These are phyloP conservation scores for Sclerotinia minor DNA, from an alignment of 2,329 filamentous ascomycete species.

Conservation along the genomic window DNA sequence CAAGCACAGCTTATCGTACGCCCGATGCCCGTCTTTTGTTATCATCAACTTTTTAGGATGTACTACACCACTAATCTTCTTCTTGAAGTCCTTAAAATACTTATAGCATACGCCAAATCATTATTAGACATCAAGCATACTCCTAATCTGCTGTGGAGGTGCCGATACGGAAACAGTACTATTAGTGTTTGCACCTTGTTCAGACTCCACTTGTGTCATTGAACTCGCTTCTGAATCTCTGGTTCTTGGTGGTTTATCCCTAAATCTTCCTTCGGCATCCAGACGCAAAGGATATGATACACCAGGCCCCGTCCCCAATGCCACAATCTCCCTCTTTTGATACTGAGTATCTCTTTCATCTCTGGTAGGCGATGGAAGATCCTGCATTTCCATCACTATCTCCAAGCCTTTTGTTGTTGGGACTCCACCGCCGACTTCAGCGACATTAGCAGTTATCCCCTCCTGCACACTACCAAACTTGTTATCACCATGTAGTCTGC, in stretches of 20 bases:
- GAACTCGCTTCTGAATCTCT: constrained; percentile 24
- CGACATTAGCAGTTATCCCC: constrained; percentile 40
- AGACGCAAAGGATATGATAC: constrained; percentile 28
- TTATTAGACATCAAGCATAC: constrained; percentile 46
- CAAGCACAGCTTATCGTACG: too few species aligned
- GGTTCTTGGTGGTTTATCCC: constrained; percentile 26
- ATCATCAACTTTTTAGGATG: too few species aligned
- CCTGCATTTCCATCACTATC: constrained; percentile 44
- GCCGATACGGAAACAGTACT: constrained; percentile 36
- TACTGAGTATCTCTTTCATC: constrained; percentile 19
- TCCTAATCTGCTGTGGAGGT: constrained; percentile 42
- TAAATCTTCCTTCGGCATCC: constrained; percentile 24
- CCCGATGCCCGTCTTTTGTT: too few species aligned
- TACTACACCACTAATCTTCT: too few species aligned
- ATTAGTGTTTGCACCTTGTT: constrained; percentile 33
- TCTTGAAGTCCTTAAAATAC: not conserved
- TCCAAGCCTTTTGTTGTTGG: constrained; percentile 39
- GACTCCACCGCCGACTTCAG: constrained; percentile 42
- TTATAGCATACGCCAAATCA: not conserved
- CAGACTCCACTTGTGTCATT: constrained; percentile 14
- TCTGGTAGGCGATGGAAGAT: constrained; percentile 33
- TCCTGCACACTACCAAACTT: constrained; percentile 40
- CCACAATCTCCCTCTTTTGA: constrained; percentile 48
- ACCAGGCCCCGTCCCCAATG: constrained; percentile 26
- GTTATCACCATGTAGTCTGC: constrained; percentile 42